These are phyloP conservation scores for Wallacemonas collosoma DNA, from an alignment of 208 protist genomes.

Conservation along the genomic window DNA sequence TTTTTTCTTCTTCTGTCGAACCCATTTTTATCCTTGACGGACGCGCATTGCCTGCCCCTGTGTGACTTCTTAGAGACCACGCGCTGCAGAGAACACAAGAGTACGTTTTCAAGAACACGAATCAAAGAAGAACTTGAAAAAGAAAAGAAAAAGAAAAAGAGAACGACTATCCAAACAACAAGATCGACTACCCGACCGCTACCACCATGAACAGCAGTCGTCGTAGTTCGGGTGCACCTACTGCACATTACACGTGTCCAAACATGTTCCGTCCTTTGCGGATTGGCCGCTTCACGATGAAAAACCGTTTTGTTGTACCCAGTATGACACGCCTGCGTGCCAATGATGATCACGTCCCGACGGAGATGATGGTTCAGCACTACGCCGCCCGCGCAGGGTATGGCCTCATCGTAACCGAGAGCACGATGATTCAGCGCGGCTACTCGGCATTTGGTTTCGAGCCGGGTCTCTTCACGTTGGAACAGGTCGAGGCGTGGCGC, in stretches of 20 bases:
- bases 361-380: conserved; percentile 42
- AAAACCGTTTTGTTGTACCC: conserved; percentile 54
- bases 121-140: too few relatives aligned
- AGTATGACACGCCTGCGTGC: conserved; percentile 57
- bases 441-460: conserved; percentile 42
- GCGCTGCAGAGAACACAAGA: too few relatives aligned
- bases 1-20: not conserved
- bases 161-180: too few relatives aligned
- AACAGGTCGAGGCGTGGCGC: conserved; percentile 57
- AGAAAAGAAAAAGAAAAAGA: too few relatives aligned
- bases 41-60: too few relatives aligned
- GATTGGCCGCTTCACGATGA: conserved; percentile 36
- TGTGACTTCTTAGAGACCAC: too few relatives aligned
- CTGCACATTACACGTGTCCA: not conserved
- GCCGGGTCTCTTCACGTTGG: conserved; percentile 52
- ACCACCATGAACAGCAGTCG: not conserved
- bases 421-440: conserved; percentile 41
- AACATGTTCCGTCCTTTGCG: conserved; percentile 34
- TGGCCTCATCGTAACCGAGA: conserved; percentile 73
- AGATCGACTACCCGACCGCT: too few relatives aligned
- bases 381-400: conserved; percentile 52
- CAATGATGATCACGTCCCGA: conserved; percentile 44
- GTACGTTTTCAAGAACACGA: too few relatives aligned
- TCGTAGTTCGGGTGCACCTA: not conserved
- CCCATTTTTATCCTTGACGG: conserved; percentile 2